Evolutionary conservation across 2,329 filamentous ascomycete species (phyloP), one percentile per base, ranked within the genome.

Genomic region (Colletotrichum simmondsii): DNA sequence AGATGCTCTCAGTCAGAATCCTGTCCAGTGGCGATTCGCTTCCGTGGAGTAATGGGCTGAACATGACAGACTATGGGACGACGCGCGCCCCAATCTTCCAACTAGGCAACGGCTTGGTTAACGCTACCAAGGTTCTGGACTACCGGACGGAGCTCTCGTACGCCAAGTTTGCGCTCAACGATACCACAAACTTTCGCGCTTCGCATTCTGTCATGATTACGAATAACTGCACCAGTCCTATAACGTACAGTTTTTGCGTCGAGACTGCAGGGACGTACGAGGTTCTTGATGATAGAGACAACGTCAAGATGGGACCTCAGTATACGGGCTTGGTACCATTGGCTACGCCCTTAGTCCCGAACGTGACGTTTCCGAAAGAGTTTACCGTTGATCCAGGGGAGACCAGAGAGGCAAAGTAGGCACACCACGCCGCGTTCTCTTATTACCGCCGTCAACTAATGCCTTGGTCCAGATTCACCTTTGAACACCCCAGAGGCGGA

Each of bases 121-220:
- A 88, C 68, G 86, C 85, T 4, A 83, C 80, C 73, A 84, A 86
- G 63, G 81, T 87, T 4, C 78, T 87, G 11, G 79, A 83, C 32
- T 82, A 85, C 56, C 81, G 79, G 3, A 84, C 83, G 0, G 68
- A 79, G 35, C 76, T 87, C 30, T 80, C 79, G 26, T 85, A 83
- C 16, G 81, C 83, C 35, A 83, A 84, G 11, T 84, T 89, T 59
- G 81, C 85, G 12, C 83, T 89, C 67, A 87, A 85, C 63, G 88
- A 89, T 68, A 88, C 86, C 0, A 80, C 83, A 54, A 74, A 85
- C 65, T 86, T 89, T 71, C 75, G 75, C 14, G 71, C 78, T 1
- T 70, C 72, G 4, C 84, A 84, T 78, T 37, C 67, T 0, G 77
- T 83, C 26, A 77, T 79, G 52, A 83, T 90, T 65, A 85, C 81